A percentile compares a stretch with the other conserved stretches of the same genome.
These are phyloP conservation scores for Galeopsis tetrahit DNA, from an alignment of 257 asterid genomes.

Conservation along the genomic window DNA sequence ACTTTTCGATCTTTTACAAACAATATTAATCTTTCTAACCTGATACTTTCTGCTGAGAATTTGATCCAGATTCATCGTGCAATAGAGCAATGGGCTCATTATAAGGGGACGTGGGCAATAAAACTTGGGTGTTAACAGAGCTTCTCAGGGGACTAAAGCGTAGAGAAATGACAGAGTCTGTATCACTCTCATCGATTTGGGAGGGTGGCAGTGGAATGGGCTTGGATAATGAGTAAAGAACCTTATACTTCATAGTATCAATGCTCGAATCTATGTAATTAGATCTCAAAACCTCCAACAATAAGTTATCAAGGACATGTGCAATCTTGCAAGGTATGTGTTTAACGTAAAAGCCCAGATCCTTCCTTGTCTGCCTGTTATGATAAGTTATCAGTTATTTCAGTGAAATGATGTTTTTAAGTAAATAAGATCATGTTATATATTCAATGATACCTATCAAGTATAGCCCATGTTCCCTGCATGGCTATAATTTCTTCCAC, in stretches of 20 bases:
- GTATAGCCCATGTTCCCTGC: constrained; percentile 65
- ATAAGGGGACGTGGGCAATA: constrained; percentile 7
- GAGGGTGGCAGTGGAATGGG: constrained; percentile 42
- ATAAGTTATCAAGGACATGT: constrained; percentile 48
- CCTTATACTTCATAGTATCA: constrained; percentile 41
- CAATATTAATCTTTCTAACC: constrained; percentile 42
- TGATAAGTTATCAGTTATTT: constrained; percentile 8
- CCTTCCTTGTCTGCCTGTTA: constrained; percentile 67
- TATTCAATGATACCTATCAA: constrained; percentile 56
- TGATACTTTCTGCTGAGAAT: constrained; percentile 43
- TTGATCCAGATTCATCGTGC: constrained; percentile 37
- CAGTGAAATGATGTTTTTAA: not conserved
- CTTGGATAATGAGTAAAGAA: constrained; percentile 52
- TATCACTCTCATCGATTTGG: constrained; percentile 36
- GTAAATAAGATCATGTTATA: not conserved
- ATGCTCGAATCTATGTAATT: constrained; percentile 34
- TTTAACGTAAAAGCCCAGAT: constrained; percentile 56
- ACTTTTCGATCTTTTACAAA: not conserved
- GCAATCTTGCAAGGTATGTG: constrained; percentile 74
- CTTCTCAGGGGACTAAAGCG: constrained; percentile 39
- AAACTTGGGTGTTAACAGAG: constrained; percentile 29
- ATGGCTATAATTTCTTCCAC: constrained; percentile 56
- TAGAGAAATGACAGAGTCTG: constrained; percentile 33
- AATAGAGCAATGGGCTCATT: constrained; percentile 36
- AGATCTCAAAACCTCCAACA: constrained; percentile 51